Percentiles rank a stretch among this genome's conserved stretches.
These are phyloP conservation scores for Xylaria grammica DNA, from an alignment of 495 filamentous ascomycete genomes.

Conservation along the genomic window DNA sequence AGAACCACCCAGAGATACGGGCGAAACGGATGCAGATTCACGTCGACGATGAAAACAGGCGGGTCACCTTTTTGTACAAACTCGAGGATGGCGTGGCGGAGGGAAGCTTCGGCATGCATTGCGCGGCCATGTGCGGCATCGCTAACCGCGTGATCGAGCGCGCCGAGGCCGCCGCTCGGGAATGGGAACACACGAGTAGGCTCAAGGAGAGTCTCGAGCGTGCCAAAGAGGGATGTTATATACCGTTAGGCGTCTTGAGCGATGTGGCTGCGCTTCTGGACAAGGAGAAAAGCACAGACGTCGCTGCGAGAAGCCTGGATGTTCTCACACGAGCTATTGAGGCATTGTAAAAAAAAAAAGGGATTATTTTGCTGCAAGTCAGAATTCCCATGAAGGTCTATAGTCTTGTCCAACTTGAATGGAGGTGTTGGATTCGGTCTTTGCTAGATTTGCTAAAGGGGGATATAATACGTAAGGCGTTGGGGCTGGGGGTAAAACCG, in stretches of 20 bases:
- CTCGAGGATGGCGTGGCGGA: slow-evolving; percentile 94
- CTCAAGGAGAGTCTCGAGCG: slow-evolving; percentile 87
- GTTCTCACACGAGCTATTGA: slow-evolving; percentile 80
- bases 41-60: slow-evolving; percentile 82
- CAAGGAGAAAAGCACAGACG: slow-evolving; percentile 54
- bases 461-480: slow-evolving; percentile 14
- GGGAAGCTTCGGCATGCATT: slow-evolving; percentile 99
- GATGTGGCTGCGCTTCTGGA: slow-evolving; percentile 85
- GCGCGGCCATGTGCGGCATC: slow-evolving; percentile 97
- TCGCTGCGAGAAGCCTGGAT: slow-evolving; percentile 62
- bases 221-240: slow-evolving; percentile 72
- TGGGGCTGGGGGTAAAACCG: slow-evolving; percentile 8
- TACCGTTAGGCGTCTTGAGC: slow-evolving; percentile 88
- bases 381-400: background rate
- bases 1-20: slow-evolving; percentile 81
- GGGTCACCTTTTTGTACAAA: slow-evolving; percentile 94
- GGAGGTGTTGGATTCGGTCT: background rate
- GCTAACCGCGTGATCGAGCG: slow-evolving; percentile 78
- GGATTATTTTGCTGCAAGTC: background rate
- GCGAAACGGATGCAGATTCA: slow-evolving; percentile 90
- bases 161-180: slow-evolving; percentile 87
- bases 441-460: slow-evolving; percentile 9
- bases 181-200: slow-evolving; percentile 93
- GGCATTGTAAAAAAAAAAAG: slow-evolving; percentile 58
- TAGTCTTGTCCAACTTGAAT: background rate